phyloP scores from a whole-genome alignment of 208 protist genomes.

The Acanthamoeba sp. region DNA sequence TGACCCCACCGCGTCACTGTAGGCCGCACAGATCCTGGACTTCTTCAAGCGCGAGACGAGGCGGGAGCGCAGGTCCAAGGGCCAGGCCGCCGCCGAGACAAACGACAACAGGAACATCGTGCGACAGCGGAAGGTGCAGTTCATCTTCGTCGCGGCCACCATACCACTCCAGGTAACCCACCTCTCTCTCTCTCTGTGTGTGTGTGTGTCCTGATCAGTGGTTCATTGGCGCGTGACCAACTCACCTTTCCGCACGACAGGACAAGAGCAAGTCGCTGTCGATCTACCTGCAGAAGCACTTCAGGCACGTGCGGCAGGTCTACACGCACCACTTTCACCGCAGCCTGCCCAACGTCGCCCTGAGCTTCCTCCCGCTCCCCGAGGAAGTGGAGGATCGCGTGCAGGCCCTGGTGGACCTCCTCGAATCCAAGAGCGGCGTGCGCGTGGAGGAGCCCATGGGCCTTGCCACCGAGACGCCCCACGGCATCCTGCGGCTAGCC shows the following conservation, averaged over 20 bases:
- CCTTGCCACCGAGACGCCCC: neutral
- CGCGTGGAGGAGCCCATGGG: neutral
- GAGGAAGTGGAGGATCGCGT: neutral
- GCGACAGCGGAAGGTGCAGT: neutral
- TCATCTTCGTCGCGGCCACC: conserved; percentile 8
- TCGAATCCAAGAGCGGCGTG: neutral
- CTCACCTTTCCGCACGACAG: neutral
- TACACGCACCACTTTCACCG: conserved; percentile 32
- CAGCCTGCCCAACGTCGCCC: neutral
- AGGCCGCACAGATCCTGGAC: neutral
- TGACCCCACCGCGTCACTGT: neutral
- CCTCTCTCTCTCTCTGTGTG: neutral
- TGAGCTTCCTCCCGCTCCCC: neutral
- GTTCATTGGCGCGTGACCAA: no score
- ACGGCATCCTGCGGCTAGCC: no score
- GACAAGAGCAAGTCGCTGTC: conserved; percentile 32
- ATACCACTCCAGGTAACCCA: neutral
- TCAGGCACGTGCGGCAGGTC: neutral
- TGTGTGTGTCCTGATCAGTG: no score
- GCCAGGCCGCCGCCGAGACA: neutral
- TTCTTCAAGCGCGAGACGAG: conserved; percentile 22
- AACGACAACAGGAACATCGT: neutral
- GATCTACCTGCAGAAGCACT: conserved; percentile 34
- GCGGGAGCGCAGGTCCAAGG: neutral
- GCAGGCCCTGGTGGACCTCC: neutral